Conservation (phyloP, 2,329 filamentous ascomycete genomes). For the Aspergillus sojae region DNA sequence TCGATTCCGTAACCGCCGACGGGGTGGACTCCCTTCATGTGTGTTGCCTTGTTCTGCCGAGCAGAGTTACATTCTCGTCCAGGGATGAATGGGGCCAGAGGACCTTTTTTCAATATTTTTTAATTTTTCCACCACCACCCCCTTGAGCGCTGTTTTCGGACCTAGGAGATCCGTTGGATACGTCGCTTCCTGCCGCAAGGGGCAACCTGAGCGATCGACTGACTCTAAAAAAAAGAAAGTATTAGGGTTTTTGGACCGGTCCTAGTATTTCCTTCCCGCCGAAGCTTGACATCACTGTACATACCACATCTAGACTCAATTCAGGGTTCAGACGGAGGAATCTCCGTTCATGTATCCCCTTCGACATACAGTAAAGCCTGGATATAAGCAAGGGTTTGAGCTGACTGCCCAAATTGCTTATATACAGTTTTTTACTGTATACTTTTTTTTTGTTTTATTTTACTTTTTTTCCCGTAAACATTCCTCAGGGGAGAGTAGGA, state of each 20-base stretch:
- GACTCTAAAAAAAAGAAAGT: neutral
- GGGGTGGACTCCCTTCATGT: neutral
- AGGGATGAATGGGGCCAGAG: neutral
- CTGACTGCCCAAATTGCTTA: too few relatives aligned
- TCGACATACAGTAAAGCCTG: neutral
- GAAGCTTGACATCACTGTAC: neutral
- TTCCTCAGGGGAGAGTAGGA: neutral
- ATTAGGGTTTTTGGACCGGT: neutral
- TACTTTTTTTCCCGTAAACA: neutral
- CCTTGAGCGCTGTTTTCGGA: neutral
- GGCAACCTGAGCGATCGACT: neutral
- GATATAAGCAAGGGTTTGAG: too few relatives aligned
- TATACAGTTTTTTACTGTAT: too few relatives aligned
- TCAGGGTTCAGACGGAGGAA: neutral
- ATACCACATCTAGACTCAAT: neutral
- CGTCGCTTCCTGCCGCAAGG: conserved; percentile 3
- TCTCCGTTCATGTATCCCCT: neutral
- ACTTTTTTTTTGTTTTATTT: neutral
- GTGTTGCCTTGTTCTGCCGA: conserved; percentile 2
- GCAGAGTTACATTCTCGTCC: conserved; percentile 1
- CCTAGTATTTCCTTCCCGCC: neutral
- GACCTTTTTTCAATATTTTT: neutral
- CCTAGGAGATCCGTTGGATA: neutral
- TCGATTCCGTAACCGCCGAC: neutral
- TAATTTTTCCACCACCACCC: neutral